Conservation (phyloP, 306 rosid genomes). For the Parietaria judaica region DNA sequence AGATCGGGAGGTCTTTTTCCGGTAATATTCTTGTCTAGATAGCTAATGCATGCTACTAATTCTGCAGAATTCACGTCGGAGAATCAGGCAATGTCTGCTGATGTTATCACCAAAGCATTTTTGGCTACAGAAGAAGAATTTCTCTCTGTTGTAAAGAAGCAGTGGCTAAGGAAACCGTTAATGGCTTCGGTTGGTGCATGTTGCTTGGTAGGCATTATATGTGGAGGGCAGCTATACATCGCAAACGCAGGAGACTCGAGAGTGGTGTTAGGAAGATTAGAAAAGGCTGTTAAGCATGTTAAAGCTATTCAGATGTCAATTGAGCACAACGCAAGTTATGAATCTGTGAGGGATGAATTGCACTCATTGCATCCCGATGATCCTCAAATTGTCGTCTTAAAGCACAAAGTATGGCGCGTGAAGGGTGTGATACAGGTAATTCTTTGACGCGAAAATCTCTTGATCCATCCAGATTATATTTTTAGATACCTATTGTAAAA, state of each 20-base stretch:
- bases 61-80: conserved; percentile 73
- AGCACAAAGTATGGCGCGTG: conserved; percentile 98
- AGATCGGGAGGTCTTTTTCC: not conserved
- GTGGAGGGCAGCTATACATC: conserved; percentile 66
- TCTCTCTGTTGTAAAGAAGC: conserved; percentile 60
- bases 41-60: conserved; percentile 35
- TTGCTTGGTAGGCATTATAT: conserved; percentile 74
- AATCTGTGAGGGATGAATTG: conserved; percentile 83
- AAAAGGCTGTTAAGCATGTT: conserved; percentile 37
- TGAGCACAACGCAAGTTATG: conserved; percentile 87
- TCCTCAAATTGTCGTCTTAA: conserved; percentile 82
- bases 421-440: conserved; percentile 95
- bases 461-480: not conserved
- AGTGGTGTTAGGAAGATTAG: conserved; percentile 72
- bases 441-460: conserved; percentile 15
- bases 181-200: conserved; percentile 97
- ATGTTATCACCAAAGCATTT: conserved; percentile 74
- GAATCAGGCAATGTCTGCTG: conserved; percentile 69
- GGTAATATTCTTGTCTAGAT: conserved; percentile 6
- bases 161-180: conserved; percentile 66
- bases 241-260: conserved; percentile 99
- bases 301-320: conserved; percentile 78
- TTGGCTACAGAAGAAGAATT: conserved; percentile 87
- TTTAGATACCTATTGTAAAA: not conserved
- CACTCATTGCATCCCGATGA: conserved; percentile 76